phyloP scores from a whole-genome alignment of 306 rosid species.

The Castanea mollissima region DNA sequence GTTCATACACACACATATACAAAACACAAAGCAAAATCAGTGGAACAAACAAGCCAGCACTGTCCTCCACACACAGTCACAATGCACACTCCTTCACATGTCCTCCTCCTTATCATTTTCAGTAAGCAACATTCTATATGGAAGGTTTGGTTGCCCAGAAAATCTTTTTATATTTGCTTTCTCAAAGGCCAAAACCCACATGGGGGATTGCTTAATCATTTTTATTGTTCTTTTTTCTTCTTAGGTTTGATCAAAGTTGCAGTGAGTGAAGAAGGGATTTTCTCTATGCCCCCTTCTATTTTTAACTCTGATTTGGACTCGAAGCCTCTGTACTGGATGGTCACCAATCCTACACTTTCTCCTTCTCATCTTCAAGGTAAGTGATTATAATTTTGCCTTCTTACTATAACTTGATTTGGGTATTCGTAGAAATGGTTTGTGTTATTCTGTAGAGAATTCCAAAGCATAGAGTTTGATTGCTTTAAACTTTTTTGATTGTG shows the following conservation, averaged over 20 bases:
- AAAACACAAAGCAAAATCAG: neutral
- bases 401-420: neutral
- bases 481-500: neutral
- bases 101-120: slow-evolving; percentile 22
- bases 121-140: slow-evolving; percentile 13
- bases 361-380: slow-evolving; percentile 76
- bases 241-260: slow-evolving; percentile 55
- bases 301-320: slow-evolving; percentile 33
- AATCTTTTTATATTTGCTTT: slow-evolving; percentile 1
- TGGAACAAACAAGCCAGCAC: neutral
- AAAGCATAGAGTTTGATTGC: neutral
- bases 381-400: neutral
- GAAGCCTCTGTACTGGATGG: slow-evolving; percentile 63
- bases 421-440: neutral
- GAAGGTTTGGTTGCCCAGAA: slow-evolving; percentile 12
- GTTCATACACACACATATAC: too few species aligned
- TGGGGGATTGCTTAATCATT: neutral
- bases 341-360: slow-evolving; percentile 64
- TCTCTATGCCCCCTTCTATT: slow-evolving; percentile 63
- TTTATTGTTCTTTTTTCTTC: slow-evolving; percentile 10
- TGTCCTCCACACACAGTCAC: neutral
- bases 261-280: slow-evolving; percentile 54
- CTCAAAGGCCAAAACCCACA: neutral
- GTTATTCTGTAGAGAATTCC: slow-evolving; percentile 4
- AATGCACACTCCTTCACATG: slow-evolving; percentile 22